phyloP scores from a whole-genome alignment of 257 asterid genomes.

The Solanum etuberosum region DNA sequence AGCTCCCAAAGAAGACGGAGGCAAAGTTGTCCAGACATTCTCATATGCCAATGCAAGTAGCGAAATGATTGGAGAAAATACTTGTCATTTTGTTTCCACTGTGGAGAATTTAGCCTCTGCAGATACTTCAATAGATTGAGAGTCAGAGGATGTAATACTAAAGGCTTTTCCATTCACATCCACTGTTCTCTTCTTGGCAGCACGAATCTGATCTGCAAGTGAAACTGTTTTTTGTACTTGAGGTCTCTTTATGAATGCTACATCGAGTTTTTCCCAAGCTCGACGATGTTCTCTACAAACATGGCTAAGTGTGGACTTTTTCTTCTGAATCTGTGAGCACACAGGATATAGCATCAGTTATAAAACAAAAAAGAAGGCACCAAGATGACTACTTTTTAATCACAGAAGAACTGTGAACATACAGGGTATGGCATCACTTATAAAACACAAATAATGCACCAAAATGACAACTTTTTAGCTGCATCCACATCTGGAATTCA shows the following conservation, averaged over 20 bases:
- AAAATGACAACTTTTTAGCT: not conserved
- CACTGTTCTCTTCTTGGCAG: slow-evolving; percentile 53
- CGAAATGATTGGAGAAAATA: not conserved
- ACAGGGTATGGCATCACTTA: not conserved
- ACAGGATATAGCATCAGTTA: not conserved
- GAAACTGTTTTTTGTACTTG: slow-evolving; percentile 31
- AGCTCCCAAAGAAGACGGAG: not conserved
- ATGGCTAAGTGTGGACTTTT: slow-evolving; percentile 34
- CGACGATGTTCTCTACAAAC: slow-evolving; percentile 31
- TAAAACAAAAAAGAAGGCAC: not conserved
- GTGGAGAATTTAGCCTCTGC: not conserved
- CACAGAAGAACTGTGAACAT: not conserved
- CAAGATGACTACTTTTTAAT: not conserved
- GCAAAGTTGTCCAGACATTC: not conserved
- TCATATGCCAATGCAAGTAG: not conserved
- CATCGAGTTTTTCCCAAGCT: slow-evolving; percentile 62
- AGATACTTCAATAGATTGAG: not conserved
- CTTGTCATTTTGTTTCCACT: slow-evolving; percentile 1
- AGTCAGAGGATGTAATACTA: not conserved
- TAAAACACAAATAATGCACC: not conserved
- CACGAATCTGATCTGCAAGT: slow-evolving; percentile 72
- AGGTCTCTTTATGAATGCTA: slow-evolving; percentile 22
- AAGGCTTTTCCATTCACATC: slow-evolving; percentile 18
- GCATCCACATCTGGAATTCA: not conserved
- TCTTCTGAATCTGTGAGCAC: slow-evolving; percentile 50